Base-by-base conservation (phyloP, 106 monocot genomes). In the Platanthera guangdongensis region DNA sequence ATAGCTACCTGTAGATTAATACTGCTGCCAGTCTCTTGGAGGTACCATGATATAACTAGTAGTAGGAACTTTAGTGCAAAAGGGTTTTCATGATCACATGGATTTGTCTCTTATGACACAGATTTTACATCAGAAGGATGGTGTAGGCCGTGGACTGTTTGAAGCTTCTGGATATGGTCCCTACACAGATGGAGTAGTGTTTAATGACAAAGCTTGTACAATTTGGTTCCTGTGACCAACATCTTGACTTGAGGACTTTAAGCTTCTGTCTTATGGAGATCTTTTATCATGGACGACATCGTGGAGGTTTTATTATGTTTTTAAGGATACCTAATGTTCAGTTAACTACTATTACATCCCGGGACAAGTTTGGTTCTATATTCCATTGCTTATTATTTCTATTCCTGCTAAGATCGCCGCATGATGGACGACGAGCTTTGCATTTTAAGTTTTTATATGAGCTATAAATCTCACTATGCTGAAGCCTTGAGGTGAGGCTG, bases 41-140 rank as follows among this genome's bases (percentile, higher is more conserved):
- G 63, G 32, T 51, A 51, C 63, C 62, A 18, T 46, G 76, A 69
- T 51, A 19, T 50, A 25, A 25, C 25, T 8, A 4, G 15, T 9
- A 46, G 18, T 19, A 32, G 71, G 54, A 48, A 55, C 39, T 6
- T 72, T 77, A 76, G 55, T 67, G 72, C 47, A 67, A 50, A 78
- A 76, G 63, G 75, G 62, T 80, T 70, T 81, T 72, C 39, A 48
- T 77, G 78, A 83, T 90, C 84, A 87, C 74, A 85, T 85, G 85
- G 75, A 68, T 85, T 90, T 88, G 76, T 84, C 83, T 94, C 39
- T 81, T 71, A 74, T 88, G 83, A 77, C 81, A 87, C 83, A 89
- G 87, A 89, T 89, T 48, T 78, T 70, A 76, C 57, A 70, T 79
- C 47, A 65, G 77, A 67, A 86, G 75, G 86, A 76, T 81, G 84